phyloP scores from a whole-genome alignment of 208 protist species.

The Trypanosoma melophagium region DNA sequence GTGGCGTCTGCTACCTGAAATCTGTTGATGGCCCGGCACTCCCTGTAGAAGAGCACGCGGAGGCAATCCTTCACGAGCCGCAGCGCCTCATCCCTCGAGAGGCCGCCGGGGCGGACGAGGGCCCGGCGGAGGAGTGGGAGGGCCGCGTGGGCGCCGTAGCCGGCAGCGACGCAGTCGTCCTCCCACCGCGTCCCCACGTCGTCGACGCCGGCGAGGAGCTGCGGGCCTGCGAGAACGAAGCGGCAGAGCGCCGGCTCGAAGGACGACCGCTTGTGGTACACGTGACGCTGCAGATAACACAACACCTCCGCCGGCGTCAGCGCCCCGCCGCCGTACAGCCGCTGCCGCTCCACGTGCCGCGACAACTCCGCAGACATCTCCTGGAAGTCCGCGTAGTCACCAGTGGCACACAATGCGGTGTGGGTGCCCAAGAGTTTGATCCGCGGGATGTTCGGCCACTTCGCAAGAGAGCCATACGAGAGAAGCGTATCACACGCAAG shows the following conservation, averaged over 20 bases:
- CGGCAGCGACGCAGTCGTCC: slow-evolving; percentile 93
- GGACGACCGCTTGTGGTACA: slow-evolving; percentile 95
- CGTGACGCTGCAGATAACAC: slow-evolving; percentile 89
- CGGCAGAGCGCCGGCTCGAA: slow-evolving; percentile 96
- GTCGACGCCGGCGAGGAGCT: slow-evolving; percentile 95
- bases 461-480: slow-evolving; percentile 97
- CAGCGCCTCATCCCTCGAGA: slow-evolving; percentile 87
- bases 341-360: slow-evolving; percentile 75
- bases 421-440: slow-evolving; percentile 86
- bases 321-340: slow-evolving; percentile 73
- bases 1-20: slow-evolving; percentile 90
- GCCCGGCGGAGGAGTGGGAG: slow-evolving; percentile 93
- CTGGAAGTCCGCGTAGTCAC: slow-evolving; percentile 98
- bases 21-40: slow-evolving; percentile 95
- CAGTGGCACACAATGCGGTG: slow-evolving; percentile 91
- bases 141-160: slow-evolving; percentile 95
- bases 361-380: slow-evolving; percentile 76
- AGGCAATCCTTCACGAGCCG: slow-evolving; percentile 90
- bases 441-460: slow-evolving; percentile 92
- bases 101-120: slow-evolving; percentile 72
- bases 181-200: slow-evolving; percentile 93
- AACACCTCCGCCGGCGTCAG: slow-evolving; percentile 90
- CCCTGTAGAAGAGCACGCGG: slow-evolving; percentile 96
- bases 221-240: slow-evolving; percentile 92
- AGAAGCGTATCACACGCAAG: slow-evolving; percentile 95